phyloP scores from a whole-genome alignment of 2,329 filamentous ascomycete species.

The Alternaria hordeiaustralica region DNA sequence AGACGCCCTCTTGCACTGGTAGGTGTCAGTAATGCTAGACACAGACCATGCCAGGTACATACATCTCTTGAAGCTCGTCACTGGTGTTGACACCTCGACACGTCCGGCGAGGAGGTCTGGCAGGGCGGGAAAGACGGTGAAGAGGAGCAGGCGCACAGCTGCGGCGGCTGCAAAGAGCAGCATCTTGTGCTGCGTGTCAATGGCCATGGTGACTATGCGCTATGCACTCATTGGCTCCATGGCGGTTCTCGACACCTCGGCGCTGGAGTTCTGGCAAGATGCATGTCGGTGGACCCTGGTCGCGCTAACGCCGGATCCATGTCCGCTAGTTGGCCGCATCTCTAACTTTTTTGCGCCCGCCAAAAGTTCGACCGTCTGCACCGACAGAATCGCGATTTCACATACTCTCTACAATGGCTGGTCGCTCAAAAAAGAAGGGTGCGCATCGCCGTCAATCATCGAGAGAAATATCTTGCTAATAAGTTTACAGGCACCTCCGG shows the following conservation, averaged over 20 bases:
- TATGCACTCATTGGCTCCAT: constrained; percentile 20
- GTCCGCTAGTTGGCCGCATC: constrained; percentile 28
- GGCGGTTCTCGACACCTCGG: not conserved
- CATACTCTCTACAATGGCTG: constrained; percentile 37
- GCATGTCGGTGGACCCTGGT: constrained; percentile 21
- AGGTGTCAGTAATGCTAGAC: constrained; percentile 9
- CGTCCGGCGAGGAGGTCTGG: constrained; percentile 86
- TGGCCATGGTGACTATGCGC: constrained; percentile 52
- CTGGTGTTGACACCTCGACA: constrained; percentile 95
- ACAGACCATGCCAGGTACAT: constrained; percentile 31
- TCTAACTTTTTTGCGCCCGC: constrained; percentile 42
- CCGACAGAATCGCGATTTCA: constrained; percentile 5
- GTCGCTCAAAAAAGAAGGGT: constrained; percentile 68
- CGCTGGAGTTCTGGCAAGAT: constrained; percentile 13
- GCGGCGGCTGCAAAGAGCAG: constrained; percentile 78
- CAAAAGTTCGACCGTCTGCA: constrained; percentile 16
- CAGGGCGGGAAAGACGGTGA: constrained; percentile 79
- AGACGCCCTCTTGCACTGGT: constrained; percentile 91
- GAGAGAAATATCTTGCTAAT: constrained; percentile 22
- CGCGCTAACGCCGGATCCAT: constrained; percentile 27
- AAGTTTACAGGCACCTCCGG: constrained; percentile 72
- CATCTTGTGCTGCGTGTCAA: constrained; percentile 59
- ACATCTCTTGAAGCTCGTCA: constrained; percentile 98
- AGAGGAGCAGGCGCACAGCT: constrained; percentile 78
- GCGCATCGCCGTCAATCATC: constrained; percentile 19